phyloP scores from a whole-genome alignment of 768 basidiomycete species.

The Cubamyces sp. region DNA sequence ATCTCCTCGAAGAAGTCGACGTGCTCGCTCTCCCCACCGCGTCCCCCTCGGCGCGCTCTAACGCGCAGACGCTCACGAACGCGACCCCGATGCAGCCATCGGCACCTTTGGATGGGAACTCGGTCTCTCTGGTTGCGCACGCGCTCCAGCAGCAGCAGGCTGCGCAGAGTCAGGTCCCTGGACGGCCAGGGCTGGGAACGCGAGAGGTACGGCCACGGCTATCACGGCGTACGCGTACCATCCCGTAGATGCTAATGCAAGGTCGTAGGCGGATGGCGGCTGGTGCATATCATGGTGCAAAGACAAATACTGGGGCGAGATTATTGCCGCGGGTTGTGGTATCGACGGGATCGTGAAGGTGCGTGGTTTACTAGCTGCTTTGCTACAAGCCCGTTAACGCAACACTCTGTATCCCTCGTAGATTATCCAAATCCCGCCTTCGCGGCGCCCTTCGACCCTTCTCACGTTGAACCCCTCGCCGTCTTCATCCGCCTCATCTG shows the following conservation, averaged over 20 bases:
- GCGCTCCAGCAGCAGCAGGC: conserved; percentile 64
- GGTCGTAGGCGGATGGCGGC: conserved; percentile 70
- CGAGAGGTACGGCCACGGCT: conserved; percentile 48
- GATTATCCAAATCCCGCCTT: conserved; percentile 76
- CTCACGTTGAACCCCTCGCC: conserved; percentile 62
- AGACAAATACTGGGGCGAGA: conserved; percentile 93
- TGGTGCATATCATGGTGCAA: conserved; percentile 97
- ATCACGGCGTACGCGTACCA: no score
- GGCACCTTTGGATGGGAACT: conserved; percentile 50
- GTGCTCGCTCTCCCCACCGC: conserved; percentile 54
- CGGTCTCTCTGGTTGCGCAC: conserved; percentile 63
- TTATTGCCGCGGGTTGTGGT: conserved; percentile 80
- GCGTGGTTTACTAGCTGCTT: conserved; percentile 18
- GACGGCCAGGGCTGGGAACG: conserved; percentile 53
- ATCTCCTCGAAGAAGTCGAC: conserved; percentile 77
- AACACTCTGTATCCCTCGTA: conserved; percentile 30
- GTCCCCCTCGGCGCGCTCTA: conserved; percentile 44
- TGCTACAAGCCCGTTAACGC: background rate
- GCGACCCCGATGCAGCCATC: conserved; percentile 73
- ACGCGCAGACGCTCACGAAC: conserved; percentile 60
- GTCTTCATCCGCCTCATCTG: conserved; percentile 36
- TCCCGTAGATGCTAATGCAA: no score
- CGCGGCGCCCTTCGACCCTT: conserved; percentile 66
- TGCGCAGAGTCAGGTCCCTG: conserved; percentile 33
- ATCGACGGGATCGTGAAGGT: conserved; percentile 79